A percentile compares a stretch with the other conserved stretches of the same genome.
Evolutionary conservation across 2,329 filamentous ascomycete genomes (phyloP).

Genomic region (Alternaria gansuensis): DNA sequence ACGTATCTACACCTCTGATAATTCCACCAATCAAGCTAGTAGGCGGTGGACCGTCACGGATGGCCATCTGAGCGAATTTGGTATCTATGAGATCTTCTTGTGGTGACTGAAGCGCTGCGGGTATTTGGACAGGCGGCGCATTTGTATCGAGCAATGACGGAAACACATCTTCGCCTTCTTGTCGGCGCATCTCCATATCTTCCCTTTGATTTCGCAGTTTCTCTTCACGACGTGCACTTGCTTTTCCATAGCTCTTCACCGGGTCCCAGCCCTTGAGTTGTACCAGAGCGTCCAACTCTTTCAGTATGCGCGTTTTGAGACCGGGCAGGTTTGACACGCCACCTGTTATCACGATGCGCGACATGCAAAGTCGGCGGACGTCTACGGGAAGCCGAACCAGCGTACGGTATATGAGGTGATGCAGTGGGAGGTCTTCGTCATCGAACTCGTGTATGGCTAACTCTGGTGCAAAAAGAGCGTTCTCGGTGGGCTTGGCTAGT

Average conservation of each 20-base stretch:
- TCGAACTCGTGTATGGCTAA: slow-evolving; percentile 70
- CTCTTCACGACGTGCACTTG: slow-evolving; percentile 48
- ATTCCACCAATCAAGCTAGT: slow-evolving; percentile 61
- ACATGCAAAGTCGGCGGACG: slow-evolving; percentile 84
- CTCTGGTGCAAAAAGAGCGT: slow-evolving; percentile 72
- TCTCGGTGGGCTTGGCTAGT: slow-evolving; percentile 78
- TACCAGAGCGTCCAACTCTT: slow-evolving; percentile 75
- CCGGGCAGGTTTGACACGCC: slow-evolving; percentile 82
- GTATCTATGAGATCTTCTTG: slow-evolving; percentile 68
- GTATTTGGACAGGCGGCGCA: slow-evolving; percentile 20
- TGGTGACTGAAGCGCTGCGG: slow-evolving; percentile 57
- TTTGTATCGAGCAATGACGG: slow-evolving; percentile 31
- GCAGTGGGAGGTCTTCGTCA: slow-evolving; percentile 84
- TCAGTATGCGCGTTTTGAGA: slow-evolving; percentile 76
- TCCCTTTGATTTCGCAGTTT: slow-evolving; percentile 37
- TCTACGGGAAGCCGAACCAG: slow-evolving; percentile 82
- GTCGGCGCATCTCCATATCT: slow-evolving; percentile 28
- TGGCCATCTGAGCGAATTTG: slow-evolving; percentile 62
- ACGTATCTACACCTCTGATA: slow-evolving; percentile 71
- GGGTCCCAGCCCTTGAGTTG: slow-evolving; percentile 77
- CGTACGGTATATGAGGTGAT: slow-evolving; percentile 76
- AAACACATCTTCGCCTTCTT: slow-evolving; percentile 38
- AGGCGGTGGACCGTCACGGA: slow-evolving; percentile 53
- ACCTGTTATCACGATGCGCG: slow-evolving; percentile 85
- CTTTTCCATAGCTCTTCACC: slow-evolving; percentile 74